A percentile compares a stretch with the other conserved stretches of the same genome.
These are phyloP conservation scores for Pichia californica DNA, from an alignment of 805 yeast species.

Conservation along the genomic window DNA sequence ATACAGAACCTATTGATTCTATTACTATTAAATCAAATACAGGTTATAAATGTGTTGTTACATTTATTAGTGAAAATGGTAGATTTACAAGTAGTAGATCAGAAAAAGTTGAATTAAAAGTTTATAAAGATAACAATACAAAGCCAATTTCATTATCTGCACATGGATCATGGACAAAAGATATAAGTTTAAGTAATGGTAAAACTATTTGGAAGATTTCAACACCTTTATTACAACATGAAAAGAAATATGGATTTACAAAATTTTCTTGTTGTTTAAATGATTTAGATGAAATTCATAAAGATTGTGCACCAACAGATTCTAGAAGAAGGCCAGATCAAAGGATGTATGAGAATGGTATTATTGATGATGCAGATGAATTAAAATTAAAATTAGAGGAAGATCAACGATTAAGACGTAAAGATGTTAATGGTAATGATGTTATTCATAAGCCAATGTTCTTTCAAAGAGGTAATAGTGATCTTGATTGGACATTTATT, in stretches of 20 bases:
- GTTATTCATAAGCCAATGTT: slow-evolving; percentile 51
- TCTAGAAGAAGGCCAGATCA: slow-evolving; percentile 89
- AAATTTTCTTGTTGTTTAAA: slow-evolving; percentile 75
- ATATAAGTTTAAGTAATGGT: slow-evolving; percentile 40
- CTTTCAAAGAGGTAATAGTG: slow-evolving; percentile 42
- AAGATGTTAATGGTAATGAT: slow-evolving; percentile 41
- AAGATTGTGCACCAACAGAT: slow-evolving; percentile 76
- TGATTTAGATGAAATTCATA: slow-evolving; percentile 68
- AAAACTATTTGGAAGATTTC: slow-evolving; percentile 67
- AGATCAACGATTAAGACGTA: slow-evolving; percentile 72
- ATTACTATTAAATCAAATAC: slow-evolving; percentile 59
- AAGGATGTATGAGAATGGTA: slow-evolving; percentile 60
- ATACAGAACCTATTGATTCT: slow-evolving; percentile 75
- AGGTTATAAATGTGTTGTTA: slow-evolving; percentile 66
- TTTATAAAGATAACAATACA: slow-evolving; percentile 30
- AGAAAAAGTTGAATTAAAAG: slow-evolving; percentile 52
- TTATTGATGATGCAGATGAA: slow-evolving; percentile 64
- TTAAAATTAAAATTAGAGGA: slow-evolving; percentile 68
- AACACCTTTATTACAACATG: slow-evolving; percentile 48
- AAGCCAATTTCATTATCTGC: slow-evolving; percentile 32
- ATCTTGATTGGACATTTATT: slow-evolving; percentile 45
- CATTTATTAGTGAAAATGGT: slow-evolving; percentile 67
- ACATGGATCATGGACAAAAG: slow-evolving; percentile 81
- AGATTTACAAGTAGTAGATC: slow-evolving; percentile 83
- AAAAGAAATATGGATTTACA: slow-evolving; percentile 78